These are phyloP conservation scores for Trichoderma atrobrunneum DNA, from an alignment of 2,329 filamentous ascomycete species.

Conservation along the genomic window DNA sequence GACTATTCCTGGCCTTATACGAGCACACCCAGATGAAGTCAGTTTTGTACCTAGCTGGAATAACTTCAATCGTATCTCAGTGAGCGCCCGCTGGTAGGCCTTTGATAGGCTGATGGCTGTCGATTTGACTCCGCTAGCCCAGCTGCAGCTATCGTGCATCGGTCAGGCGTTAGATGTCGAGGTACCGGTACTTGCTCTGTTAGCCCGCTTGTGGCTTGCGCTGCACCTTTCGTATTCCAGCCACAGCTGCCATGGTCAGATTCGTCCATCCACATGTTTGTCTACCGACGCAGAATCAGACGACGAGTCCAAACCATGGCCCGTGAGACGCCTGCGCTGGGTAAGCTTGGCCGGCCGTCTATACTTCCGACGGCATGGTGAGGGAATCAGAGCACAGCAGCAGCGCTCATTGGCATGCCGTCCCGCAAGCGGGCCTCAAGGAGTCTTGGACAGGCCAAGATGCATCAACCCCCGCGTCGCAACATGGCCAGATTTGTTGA, in stretches of 20 bases:
- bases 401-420: not conserved
- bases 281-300: not conserved
- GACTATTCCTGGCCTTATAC: conserved; percentile 8
- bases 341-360: conserved; percentile 6
- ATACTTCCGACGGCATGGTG: not conserved
- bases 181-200: conserved; percentile 9
- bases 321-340: not conserved
- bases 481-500: not conserved
- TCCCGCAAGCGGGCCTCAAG: not conserved
- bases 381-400: not conserved
- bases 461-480: not conserved
- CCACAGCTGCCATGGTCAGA: conserved; percentile 12
- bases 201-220: conserved; percentile 6
- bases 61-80: not conserved
- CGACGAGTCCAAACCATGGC: not conserved
- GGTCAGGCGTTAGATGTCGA: not conserved
- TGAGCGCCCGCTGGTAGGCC: not conserved
- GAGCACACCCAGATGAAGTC: conserved; percentile 2
- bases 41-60: not conserved
- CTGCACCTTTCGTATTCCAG: conserved; percentile 12
- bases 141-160: not conserved
- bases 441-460: not conserved
- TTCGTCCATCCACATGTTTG: not conserved
- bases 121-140: conserved; percentile 1
- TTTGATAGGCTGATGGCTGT: conserved; percentile 12